Base-by-base conservation (phyloP, 768 basidiomycete species). In the Chalciporus chontae region DNA sequence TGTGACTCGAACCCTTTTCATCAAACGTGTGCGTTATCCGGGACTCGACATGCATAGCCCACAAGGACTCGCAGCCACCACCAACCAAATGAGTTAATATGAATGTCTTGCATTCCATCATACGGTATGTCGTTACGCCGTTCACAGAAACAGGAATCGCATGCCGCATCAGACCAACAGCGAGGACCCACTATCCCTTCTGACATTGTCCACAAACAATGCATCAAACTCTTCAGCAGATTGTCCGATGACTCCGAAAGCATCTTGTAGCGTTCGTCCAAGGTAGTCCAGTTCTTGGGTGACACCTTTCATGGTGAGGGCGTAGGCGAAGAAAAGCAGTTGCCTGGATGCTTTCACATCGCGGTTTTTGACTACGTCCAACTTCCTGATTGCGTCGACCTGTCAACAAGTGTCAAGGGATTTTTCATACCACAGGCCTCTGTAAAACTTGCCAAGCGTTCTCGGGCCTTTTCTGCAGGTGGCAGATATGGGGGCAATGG, bases 401-500 rank as follows among this genome's bases (percentile, higher is more conserved):
- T 90, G 45, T 0, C 15, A 23, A 14, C 14, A 48, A 15, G 13
- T 23, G 40, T 40, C 21, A 40, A 52, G 27, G 40, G 26, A 18
- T 14, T 29, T 27, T 40, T 42, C 23, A 36, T 36, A 17, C 29
- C 37, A 34, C 47, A 36, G 15, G 10, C 19, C 32, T n/a, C 43
- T 13, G 49, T 13, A 56, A 6, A 21, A 50, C 78, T 42, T 63
- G 89, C 93, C 66, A 99, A 71, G 8, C 83, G 79, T 47, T 85
- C 79, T 44, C 95, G 80, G 1, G 92, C 80, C 56, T 84, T 78
- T 63, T 95, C 94, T 0, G 89, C 95, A 0, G 94, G 94, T 3
- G 96, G 96, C 0, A 99, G 79, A 66, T 94, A 97, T 0, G 96
- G 93, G 0, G 96, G 94, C n/a, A 99, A 73, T 2, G 96, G 96